These are phyloP conservation scores for Omphalotus olearius DNA, from an alignment of 1,284 basidiomycete species.

Conservation along the genomic window DNA sequence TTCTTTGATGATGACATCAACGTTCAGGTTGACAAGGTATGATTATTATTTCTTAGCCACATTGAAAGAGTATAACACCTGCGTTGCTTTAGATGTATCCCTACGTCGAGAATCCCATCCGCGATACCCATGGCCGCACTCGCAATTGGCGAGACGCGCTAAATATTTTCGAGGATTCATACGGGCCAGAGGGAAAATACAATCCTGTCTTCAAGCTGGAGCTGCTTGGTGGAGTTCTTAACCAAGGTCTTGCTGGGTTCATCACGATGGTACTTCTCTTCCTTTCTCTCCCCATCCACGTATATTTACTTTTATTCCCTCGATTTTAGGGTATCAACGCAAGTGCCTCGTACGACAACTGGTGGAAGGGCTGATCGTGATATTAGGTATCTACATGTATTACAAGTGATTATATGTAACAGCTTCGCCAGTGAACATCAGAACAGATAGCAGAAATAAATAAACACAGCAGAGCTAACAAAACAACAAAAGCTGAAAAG, in stretches of 20 bases:
- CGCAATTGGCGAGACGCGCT: constrained; percentile 46
- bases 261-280: constrained; percentile 42
- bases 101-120: constrained; percentile 43
- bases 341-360: constrained; percentile 10
- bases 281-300: neutral
- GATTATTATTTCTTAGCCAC: too few species aligned
- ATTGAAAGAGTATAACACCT: too few species aligned
- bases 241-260: constrained; percentile 43
- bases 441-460: too few species aligned
- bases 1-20: constrained; percentile 64
- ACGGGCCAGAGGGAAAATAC: constrained; percentile 41
- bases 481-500: too few species aligned
- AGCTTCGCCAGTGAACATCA: too few species aligned
- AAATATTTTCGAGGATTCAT: constrained; percentile 45
- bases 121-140: constrained; percentile 38
- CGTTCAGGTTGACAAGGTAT: constrained; percentile 34
- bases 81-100: constrained; percentile 34
- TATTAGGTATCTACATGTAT: too few species aligned
- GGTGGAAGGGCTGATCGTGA: constrained; percentile 8
- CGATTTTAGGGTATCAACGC: constrained; percentile 7
- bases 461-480: too few species aligned
- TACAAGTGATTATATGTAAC: too few species aligned
- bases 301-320: neutral
- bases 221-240: constrained; percentile 42
- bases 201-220: constrained; percentile 47